These are phyloP conservation scores for Yamadazyma spencermartinsiae DNA, from an alignment of 1,139 yeast species.

Conservation along the genomic window DNA sequence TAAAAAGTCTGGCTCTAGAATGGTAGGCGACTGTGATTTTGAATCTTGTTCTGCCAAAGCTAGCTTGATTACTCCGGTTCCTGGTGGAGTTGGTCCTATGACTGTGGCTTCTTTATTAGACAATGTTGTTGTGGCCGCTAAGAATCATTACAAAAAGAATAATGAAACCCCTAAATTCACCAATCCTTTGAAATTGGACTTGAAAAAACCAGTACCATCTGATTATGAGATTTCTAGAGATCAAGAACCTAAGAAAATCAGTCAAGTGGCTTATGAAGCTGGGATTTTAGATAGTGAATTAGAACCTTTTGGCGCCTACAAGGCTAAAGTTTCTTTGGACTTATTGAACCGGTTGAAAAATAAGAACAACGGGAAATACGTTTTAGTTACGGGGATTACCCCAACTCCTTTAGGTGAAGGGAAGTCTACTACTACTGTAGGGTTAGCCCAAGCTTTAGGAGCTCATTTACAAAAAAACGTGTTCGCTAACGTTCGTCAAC, in stretches of 20 bases:
- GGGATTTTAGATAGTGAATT: slow-evolving; percentile 82
- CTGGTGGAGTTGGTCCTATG: slow-evolving; percentile 99
- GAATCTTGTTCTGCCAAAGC: slow-evolving; percentile 67
- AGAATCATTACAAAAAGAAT: slow-evolving; percentile 46
- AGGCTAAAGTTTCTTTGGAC: slow-evolving; percentile 84
- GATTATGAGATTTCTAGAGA: slow-evolving; percentile 91
- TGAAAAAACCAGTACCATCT: slow-evolving; percentile 83
- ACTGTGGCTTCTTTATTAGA: slow-evolving; percentile 94
- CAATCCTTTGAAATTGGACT: slow-evolving; percentile 63
- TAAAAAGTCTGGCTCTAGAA: slow-evolving; percentile 77
- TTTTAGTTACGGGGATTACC: slow-evolving; percentile 94
- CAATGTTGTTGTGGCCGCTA: slow-evolving; percentile 84
- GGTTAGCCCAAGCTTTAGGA: slow-evolving; percentile 93
- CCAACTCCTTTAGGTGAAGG: slow-evolving; percentile 99
- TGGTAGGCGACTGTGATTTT: slow-evolving; percentile 94
- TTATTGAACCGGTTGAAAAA: slow-evolving; percentile 70
- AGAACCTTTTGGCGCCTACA: slow-evolving; percentile 89
- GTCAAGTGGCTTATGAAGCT: slow-evolving; percentile 78
- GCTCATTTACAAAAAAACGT: slow-evolving; percentile 87
- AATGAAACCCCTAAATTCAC: slow-evolving; percentile 52
- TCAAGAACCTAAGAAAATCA: slow-evolving; percentile 83
- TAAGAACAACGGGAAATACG: slow-evolving; percentile 81
- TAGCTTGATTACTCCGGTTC: slow-evolving; percentile 87
- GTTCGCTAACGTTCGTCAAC: slow-evolving; percentile 96
- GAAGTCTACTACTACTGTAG: slow-evolving; percentile 95